A percentile compares a stretch with the other conserved stretches of the same genome.
Conservation (phyloP, 148 eudicot species). For the Diospyros kaki region DNA sequence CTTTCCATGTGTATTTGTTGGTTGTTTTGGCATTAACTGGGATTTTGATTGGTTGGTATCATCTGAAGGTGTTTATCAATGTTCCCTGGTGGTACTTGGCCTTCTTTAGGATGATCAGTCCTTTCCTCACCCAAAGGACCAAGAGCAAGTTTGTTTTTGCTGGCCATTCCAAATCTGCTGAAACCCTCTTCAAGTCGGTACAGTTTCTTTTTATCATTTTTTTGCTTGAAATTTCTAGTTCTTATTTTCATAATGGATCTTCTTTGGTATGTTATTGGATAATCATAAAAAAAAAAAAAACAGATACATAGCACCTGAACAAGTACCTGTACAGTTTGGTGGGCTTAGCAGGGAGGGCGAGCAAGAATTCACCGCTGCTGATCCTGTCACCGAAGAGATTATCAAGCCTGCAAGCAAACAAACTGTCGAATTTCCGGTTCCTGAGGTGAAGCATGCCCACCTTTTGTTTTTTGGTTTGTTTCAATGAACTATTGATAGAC, state of each 20-base stretch:
- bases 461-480: neutral
- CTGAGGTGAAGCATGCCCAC: constrained; percentile 1
- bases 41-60: neutral
- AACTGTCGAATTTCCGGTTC: constrained; percentile 58
- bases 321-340: constrained; percentile 79
- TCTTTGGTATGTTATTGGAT: neutral
- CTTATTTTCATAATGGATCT: neutral
- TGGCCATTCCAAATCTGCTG: constrained; percentile 73
- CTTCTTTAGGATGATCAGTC: constrained; percentile 69
- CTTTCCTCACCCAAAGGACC: constrained; percentile 79
- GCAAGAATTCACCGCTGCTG: constrained; percentile 60
- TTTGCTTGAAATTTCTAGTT: neutral
- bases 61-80: constrained; percentile 63
- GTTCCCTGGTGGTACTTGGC: constrained; percentile 90
- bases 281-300: neutral
- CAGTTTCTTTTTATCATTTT: neutral
- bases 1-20: neutral
- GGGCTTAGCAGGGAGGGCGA: constrained; percentile 76
- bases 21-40: neutral
- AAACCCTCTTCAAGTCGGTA: constrained; percentile 83
- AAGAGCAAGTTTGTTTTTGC: constrained; percentile 92
- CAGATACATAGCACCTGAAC: constrained; percentile 57
- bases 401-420: constrained; percentile 70
- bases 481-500: no score
- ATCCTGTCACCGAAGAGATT: constrained; percentile 51